Evolutionary conservation across 1,139 yeast species (phyloP).

Genomic region (Protomyces pachydermus): DNA sequence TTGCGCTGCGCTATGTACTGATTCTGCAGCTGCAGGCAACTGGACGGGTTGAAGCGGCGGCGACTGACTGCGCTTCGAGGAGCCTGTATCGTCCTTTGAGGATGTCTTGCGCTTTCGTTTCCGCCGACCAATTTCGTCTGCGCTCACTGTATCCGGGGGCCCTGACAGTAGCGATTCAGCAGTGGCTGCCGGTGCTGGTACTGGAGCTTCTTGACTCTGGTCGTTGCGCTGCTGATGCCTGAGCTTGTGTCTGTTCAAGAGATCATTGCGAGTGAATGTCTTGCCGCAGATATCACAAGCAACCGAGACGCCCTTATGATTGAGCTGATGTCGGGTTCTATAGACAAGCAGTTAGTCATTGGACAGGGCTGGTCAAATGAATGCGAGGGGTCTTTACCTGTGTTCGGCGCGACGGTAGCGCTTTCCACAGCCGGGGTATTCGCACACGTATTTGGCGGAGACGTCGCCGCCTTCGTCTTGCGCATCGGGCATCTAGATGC

Average conservation of each 20-base stretch:
- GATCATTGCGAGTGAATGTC: not conserved
- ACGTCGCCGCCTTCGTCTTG: too few relatives aligned
- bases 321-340: slow-evolving; percentile 7
- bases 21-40: not conserved
- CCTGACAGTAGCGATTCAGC: not conserved
- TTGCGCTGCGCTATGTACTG: too few relatives aligned
- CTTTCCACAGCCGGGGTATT: not conserved
- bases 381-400: not conserved
- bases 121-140: not conserved
- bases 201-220: slow-evolving; percentile 50
- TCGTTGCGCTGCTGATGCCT: slow-evolving; percentile 34
- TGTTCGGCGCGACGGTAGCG: slow-evolving; percentile 1
- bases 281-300: not conserved
- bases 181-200: slow-evolving; percentile 40
- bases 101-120: not conserved
- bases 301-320: slow-evolving; percentile 2
- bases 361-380: too few relatives aligned
- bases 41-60: not conserved
- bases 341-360: not conserved
- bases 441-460: not conserved
- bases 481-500: too few relatives aligned
- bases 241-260: slow-evolving; percentile 34
- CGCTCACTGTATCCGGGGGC: not conserved
- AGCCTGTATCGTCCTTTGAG: not conserved
- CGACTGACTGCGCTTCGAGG: not conserved